Evolutionary conservation across 208 protist species (phyloP).

Genomic region (Phytomonas sp.): DNA sequence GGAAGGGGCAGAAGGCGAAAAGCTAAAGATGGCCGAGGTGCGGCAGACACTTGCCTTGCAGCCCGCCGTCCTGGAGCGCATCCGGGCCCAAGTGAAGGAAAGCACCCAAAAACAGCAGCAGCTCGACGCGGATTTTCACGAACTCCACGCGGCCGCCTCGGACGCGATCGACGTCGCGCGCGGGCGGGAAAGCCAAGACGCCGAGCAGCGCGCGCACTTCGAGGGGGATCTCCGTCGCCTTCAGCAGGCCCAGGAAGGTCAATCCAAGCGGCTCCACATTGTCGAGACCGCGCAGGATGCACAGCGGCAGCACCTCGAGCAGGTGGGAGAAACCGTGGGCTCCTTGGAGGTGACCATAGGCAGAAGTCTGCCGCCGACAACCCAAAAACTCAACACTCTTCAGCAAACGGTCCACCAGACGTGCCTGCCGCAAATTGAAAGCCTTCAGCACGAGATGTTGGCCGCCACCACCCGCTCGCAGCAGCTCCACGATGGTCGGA

Average conservation of each 20-base stretch:
- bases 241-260: neutral
- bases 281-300: neutral
- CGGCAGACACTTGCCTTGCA: neutral
- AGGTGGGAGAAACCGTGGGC: neutral
- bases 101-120: slow-evolving; percentile 27
- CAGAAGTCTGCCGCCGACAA: neutral
- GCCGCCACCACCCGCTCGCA: too few species aligned
- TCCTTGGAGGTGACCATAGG: neutral
- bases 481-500: too few species aligned
- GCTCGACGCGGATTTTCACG: neutral
- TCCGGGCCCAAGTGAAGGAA: slow-evolving; percentile 61
- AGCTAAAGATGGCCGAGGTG: neutral
- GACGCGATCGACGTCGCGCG: neutral
- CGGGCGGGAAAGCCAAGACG: neutral
- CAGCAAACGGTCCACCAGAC: too few species aligned
- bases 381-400: too few species aligned
- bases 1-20: neutral
- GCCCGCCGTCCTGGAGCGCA: slow-evolving; percentile 38
- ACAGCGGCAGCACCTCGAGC: neutral
- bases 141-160: neutral
- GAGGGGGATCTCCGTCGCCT: neutral
- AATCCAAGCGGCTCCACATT: neutral
- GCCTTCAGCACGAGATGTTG: too few species aligned
- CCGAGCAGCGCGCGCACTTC: neutral
- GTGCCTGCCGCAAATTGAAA: too few species aligned